Evolutionary conservation across 805 yeast genomes (phyloP), one percentile per base, ranked within the genome.

Genomic region (Ogataea haglerorum): DNA sequence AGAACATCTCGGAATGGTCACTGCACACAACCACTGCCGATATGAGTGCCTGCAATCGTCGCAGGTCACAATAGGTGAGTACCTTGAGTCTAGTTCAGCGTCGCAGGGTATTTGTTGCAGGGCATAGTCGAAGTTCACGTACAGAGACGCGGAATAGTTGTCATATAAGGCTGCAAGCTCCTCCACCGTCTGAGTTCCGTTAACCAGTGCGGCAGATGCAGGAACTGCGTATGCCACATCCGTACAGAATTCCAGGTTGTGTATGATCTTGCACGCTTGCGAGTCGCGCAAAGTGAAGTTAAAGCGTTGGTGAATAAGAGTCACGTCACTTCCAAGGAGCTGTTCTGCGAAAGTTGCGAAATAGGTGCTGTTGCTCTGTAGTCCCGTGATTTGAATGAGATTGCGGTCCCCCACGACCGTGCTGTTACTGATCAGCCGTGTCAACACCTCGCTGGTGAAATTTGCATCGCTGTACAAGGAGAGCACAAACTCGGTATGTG

Each of bases 171-270:
- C 25, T 2, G 70, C 67, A 22, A 81, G 57, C 4, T 63, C 54
- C 0, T 60, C 53, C 30, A 58, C 57, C 14, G 62, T 63, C 25
- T 56, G 57, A 3, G 52, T 45, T 2, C 62, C 60, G 22, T 64
- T 25, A 15, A 53, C 29, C n/a, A 52, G 56, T 8, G 45, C 38
- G 6, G 40, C 44, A 12, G 64, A 64, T 6, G 60, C 69, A 0
- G 98, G 98, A 0, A 86, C 96, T 0, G 95, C 74, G 63, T 90
- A 91, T 1, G 96, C 93, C 17, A 91, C 95, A 33, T 77, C 75
- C 22, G 70, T 61, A 61, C 99, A 91, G 54, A 89, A 89, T 2
- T 76, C 80, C 44, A 91, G 68, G 43, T 78, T 84, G 57, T 76
- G 87, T 13, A 89, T 75, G 35, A 90, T 63, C 45, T 82, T 76